Evolutionary conservation across 495 filamentous ascomycete species (phyloP), one percentile per base, ranked within the genome.

Genomic region (Penicillium crystallinum): DNA sequence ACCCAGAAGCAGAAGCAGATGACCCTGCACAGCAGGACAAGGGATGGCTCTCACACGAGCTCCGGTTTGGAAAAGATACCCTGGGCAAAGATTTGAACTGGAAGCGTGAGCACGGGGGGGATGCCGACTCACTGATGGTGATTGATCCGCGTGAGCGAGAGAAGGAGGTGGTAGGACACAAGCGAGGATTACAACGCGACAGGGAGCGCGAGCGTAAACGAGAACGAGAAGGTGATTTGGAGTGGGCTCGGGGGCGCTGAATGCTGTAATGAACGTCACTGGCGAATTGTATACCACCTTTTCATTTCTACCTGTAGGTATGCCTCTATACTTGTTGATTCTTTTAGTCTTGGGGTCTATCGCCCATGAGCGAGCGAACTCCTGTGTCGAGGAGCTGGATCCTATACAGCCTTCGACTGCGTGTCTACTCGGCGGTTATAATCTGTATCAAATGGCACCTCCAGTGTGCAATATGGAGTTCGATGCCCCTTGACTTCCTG

Each of bases 81-180:
- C 68, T 95, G 3, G 93, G 95, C 30, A 97, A 97, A 63, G 90
- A 96, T 67, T 67, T 96, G 48, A 88, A 81, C 31, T 97, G 91
- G 79, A 90, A 91, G 67, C 84, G 85, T 70, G 86, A 89, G 62
- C 88, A 91, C 42, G 88, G 90, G 56, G 87, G 90, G 43, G 89
- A 90, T 40, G 86, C 88, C 53, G 88, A 93, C 58, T 90, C 96
- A 61, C 70, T 98, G 41, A 86, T 95, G 52, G 90, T 97, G 2
- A 96, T 97, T 70, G 95, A 98, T 72, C 95, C 95, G 1, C 73
- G 88, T 46, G 91, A 92, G 71, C 91, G 87, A 59, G 85, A 87
- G 46, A 83, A 80, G 67, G 86, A 88, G 35, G 72, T 93, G 31
- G 57, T 61, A 1, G 59, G 54, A 12, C 39, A 51, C 56, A 56